Conservation (phyloP, 1,139 yeast species). For the Candida anutae region DNA sequence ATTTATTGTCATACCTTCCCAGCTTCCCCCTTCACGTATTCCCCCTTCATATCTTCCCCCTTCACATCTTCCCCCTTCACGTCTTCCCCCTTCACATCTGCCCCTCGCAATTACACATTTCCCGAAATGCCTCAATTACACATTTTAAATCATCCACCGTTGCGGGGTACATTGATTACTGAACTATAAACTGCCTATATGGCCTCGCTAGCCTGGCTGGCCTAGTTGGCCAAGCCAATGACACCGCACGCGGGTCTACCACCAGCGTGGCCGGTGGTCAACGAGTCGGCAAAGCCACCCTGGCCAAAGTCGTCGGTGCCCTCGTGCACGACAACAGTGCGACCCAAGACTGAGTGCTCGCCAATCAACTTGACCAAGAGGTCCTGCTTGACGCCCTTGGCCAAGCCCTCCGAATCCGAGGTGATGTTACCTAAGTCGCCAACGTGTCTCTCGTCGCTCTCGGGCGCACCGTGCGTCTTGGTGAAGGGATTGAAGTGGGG, state of each 20-base stretch:
- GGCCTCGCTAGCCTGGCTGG: too few relatives aligned
- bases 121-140: too few relatives aligned
- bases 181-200: too few relatives aligned
- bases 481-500: constrained; percentile 96
- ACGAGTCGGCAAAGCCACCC: constrained; percentile 90
- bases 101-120: too few relatives aligned
- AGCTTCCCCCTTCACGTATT: too few relatives aligned
- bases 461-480: constrained; percentile 92
- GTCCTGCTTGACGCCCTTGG: constrained; percentile 84
- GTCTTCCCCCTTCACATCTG: too few relatives aligned
- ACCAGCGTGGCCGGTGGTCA: constrained; percentile 98
- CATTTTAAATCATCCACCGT: too few relatives aligned
- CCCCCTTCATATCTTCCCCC: too few relatives aligned
- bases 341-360: constrained; percentile 79
- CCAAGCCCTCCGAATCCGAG: constrained; percentile 81
- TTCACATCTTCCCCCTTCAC: too few relatives aligned
- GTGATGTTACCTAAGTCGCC: constrained; percentile 95
- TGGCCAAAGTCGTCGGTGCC: constrained; percentile 95
- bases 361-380: constrained; percentile 72
- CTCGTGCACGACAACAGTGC: constrained; percentile 93
- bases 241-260: constrained; percentile 99
- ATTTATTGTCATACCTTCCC: too few relatives aligned
- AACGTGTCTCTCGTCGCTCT: constrained; percentile 83
- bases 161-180: too few relatives aligned
- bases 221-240: constrained; percentile 62